Evolutionary conservation across 116 monocot species (phyloP), one percentile per base, ranked within the genome.

Genomic region (Posidonia oceanica): DNA sequence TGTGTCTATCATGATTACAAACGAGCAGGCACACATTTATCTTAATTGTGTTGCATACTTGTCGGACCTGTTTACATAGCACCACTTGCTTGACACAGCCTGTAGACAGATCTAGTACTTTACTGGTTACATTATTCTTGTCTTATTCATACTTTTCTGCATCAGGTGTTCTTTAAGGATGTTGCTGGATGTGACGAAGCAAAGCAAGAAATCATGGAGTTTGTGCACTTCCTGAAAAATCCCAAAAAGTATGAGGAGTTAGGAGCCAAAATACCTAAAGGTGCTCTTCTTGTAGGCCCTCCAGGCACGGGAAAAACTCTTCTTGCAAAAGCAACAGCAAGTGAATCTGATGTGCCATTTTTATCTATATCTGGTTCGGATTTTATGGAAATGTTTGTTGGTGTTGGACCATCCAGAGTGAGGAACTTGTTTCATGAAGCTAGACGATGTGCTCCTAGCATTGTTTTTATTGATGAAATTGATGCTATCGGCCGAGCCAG

Each of bases 331-430:
- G 99, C 99, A 68, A 93, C 91, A n/a, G 99, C 93, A 5, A 93
- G 99, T 57, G 99, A 99, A 79, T 99, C 99, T 60, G 91, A 70
- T 44, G 99, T 99, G 29, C 99, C 99, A 12, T 99, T 99, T 59
- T 73, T 99, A 65, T 99, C 94, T 20, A 93, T 99, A 51, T 90
- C 99, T 74, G 99, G 99, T 71, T 99, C 99, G 51, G 99, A 99
- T 76, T 99, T 99, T 68, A 93, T 93, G 93, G 99, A 99, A 74
- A 99, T 99, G 90, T 93, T 99, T 83, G 99, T 99, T 77, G 99
- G 99, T 44, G 99, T 99, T 61, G 99, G 99, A 54, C 99, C 99
- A 44, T 88, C 90, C 23, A 84, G 99, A 60, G 99, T 99, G 8
- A 83, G 99, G 64, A 99, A 80, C 69, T 77, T 99, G 48, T 99